Evolutionary conservation across 2,329 filamentous ascomycete genomes (phyloP), one percentile per base, ranked within the genome.

Genomic region (Arthrinium phaeospermum): DNA sequence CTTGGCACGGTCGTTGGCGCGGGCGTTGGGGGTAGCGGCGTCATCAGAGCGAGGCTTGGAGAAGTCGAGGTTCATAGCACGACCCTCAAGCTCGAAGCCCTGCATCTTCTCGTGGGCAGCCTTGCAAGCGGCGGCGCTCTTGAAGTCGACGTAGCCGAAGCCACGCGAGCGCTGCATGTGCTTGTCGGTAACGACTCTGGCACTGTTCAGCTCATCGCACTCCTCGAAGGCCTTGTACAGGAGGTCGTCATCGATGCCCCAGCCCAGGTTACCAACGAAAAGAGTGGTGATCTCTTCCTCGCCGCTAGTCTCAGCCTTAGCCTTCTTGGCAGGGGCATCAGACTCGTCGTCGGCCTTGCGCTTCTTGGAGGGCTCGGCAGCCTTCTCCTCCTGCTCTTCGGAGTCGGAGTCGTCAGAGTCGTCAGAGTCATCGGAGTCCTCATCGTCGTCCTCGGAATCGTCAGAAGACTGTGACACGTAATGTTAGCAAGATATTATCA

Each of bases 111-210:
- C 90, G 76, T 92, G 89, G 71, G 94, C 94, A 81, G 91, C 91
- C 78, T 89, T 88, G 72, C 93, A 93, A 81, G 90, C 88, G 73
- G 89, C 91, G 73, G 88, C 84, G 76, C 87, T 90, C 80, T 87
- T 86, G 84, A 95, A 98, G 86, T 98, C 95, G 78, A 98, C 93
- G 82, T 98, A 98, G 74, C 95, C 95, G 83, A 97, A 98, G 76
- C 94, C 95, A 85, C 95, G 95, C 83, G 95, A 96, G 80, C 94
- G 92, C 79, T 94, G 93, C 79, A 88, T 89, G 71, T 92, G 90
- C 82, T 92, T 92, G 86, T 97, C 94, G 78, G 91, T 95, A 82
- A 98, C 93, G 80, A 98, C 91, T 78, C 94, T 92, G 75, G 91
- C 92, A 78, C 90, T 89, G 76, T 86, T 85, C 72, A 97, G 87